Evolutionary conservation across 2,329 filamentous ascomycete species (phyloP).

Genomic region (Pseudogymnoascus sp.): DNA sequence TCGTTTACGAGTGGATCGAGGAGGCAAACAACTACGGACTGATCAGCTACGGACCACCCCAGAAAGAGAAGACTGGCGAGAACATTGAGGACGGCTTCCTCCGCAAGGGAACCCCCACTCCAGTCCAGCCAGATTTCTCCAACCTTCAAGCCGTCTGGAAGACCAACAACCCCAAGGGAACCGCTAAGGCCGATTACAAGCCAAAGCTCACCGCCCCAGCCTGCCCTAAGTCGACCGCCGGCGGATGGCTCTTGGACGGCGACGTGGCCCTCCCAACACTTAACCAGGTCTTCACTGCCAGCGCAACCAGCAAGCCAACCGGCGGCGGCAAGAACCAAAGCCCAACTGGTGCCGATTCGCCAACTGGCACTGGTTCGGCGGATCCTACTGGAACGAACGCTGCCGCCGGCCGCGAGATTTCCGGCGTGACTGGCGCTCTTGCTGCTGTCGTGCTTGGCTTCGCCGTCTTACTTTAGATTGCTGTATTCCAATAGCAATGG

Average conservation of each 20-base stretch:
- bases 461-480: neutral
- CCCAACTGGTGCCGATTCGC: neutral
- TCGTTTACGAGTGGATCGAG: conserved; percentile 86
- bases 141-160: conserved; percentile 74
- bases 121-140: conserved; percentile 65
- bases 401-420: neutral
- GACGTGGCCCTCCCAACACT: conserved; percentile 61
- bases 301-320: conserved; percentile 13
- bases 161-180: conserved; percentile 59
- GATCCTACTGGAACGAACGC: neutral
- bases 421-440: neutral
- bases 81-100: conserved; percentile 57
- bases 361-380: neutral
- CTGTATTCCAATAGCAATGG: neutral
- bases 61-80: conserved; percentile 44
- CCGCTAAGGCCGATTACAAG: conserved; percentile 58
- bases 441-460: neutral
- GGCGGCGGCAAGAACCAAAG: neutral
- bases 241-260: conserved; percentile 66
- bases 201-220: conserved; percentile 53
- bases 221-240: conserved; percentile 62
- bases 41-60: conserved; percentile 62
- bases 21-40: conserved; percentile 78
- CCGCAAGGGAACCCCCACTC: conserved; percentile 64
- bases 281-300: conserved; percentile 39